Base-by-base conservation (phyloP, 495 filamentous ascomycete species). In the Daldinia decipiens region DNA sequence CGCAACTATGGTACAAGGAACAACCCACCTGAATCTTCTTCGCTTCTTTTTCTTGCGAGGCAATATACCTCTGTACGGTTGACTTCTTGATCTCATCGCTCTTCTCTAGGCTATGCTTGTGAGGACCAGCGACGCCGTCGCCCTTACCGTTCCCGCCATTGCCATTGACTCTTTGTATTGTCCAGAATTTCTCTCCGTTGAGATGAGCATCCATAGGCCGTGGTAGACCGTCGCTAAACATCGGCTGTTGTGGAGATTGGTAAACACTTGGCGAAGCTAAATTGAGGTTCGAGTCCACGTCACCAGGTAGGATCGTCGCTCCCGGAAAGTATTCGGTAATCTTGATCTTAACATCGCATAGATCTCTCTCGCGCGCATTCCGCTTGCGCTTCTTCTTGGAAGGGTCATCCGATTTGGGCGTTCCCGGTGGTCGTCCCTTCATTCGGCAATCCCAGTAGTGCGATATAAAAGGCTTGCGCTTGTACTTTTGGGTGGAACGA, bases 321-420 rank as follows among this genome's bases (percentile, higher is more conserved):
- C 85, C 87, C 5, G 90, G 86, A 54, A 90, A 88, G 75, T 92
- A 92, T 77, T 97, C 92, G 4, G 92, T 93, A 61, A 97, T 94
- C 79, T 95, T 96, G 76, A 97, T 95, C 78, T 95, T 96, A 69
- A 96, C 92, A 77, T 95, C 92, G 79, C 93, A 97, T 24, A 95
- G 85, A 77, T 95, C 90, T 0, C 90, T 85, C 74, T 92, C 88
- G 43, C 93, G 83, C 21, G 90, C 90, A 13, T 86, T 88, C 24
- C 93, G 90, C 78, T 94, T 95, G 56, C 93, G 87, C 79, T 95
- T 96, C 83, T 93, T 95, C 80, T 94, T 95, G 71, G 90, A 92
- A 0, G 93, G 93, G 71, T 96, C 92, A 38, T 92, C 86, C 27
- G 92, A 93, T 76, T 94, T 94, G 52, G 91, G 90, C 29, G 92